phyloP scores from a whole-genome alignment of 352 stramenopile genomes.

The Phytophthora parvispora region DNA sequence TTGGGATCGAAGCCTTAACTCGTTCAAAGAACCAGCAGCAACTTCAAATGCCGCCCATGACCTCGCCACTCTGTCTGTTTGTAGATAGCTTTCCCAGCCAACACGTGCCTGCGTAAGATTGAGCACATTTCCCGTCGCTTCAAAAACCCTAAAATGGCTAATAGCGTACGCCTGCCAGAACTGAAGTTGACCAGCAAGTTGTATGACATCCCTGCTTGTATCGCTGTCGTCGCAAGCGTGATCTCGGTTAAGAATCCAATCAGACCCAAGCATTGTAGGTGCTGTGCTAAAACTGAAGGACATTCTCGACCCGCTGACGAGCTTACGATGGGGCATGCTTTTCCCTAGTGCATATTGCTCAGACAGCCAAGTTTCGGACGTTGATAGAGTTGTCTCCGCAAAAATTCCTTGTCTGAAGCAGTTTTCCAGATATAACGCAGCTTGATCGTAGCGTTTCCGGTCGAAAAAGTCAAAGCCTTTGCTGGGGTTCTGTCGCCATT shows the following conservation, averaged over 20 bases:
- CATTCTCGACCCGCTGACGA: conserved; percentile 44
- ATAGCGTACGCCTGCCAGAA: conserved; percentile 74
- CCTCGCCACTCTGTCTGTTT: conserved; percentile 12
- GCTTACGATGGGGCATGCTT: conserved; percentile 2
- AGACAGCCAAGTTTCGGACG: background rate
- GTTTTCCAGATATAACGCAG: conserved; percentile 59
- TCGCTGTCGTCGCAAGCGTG: background rate
- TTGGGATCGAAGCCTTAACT: conserved; percentile 37
- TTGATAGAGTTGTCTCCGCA: conserved; percentile 1
- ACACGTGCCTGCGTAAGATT: conserved; percentile 52
- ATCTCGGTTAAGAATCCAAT: conserved; percentile 37
- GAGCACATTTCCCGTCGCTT: conserved; percentile 51
- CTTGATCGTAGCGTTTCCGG: conserved; percentile 43
- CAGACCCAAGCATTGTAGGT: conserved; percentile 31
- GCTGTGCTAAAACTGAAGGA: conserved; percentile 65
- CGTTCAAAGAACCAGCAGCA: conserved; percentile 9
- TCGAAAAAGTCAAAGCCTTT: conserved; percentile 55
- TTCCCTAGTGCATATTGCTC: background rate
- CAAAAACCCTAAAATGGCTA: conserved; percentile 62
- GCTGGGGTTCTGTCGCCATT: conserved; percentile 65
- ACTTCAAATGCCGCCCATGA: conserved; percentile 24
- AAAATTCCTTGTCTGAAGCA: conserved; percentile 59
- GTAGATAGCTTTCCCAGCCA: conserved; percentile 57
- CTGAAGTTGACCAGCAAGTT: conserved; percentile 29
- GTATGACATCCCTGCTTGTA: conserved; percentile 1